phyloP scores from a whole-genome alignment of 306 rosid genomes.

The Malus sieversii region DNA sequence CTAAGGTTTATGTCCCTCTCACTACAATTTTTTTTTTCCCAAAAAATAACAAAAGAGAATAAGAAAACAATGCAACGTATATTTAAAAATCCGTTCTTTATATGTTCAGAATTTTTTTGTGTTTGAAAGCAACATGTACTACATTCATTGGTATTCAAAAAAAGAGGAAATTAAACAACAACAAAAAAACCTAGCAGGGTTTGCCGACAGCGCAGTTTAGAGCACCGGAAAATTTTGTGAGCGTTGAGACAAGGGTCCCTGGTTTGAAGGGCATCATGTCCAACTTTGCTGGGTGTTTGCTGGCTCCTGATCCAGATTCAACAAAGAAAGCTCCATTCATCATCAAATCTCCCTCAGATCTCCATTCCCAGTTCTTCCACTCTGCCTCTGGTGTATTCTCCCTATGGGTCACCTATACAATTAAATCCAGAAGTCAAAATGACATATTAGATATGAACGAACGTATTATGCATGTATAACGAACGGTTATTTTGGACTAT shows the following conservation, averaged over 20 bases:
- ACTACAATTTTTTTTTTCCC: neutral
- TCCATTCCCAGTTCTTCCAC: slow-evolving; percentile 68
- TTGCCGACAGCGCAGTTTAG: slow-evolving; percentile 30
- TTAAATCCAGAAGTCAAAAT: neutral
- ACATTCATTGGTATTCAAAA: neutral
- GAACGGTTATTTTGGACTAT: neutral
- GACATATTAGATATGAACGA: neutral
- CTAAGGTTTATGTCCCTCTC: too few relatives aligned
- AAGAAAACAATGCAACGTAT: neutral
- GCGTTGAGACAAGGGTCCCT: slow-evolving; percentile 34
- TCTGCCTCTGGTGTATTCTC: slow-evolving; percentile 26
- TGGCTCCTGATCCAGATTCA: slow-evolving; percentile 32
- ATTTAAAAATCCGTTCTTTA: neutral
- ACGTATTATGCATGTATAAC: neutral
- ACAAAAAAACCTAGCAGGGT: slow-evolving; percentile 34
- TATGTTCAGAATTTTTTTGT: neutral
- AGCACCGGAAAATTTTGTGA: slow-evolving; percentile 47
- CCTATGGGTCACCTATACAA: slow-evolving; percentile 53
- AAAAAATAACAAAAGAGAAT: neutral
- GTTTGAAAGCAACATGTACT: neutral
- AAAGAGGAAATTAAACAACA: neutral
- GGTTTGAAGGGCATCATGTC: slow-evolving; percentile 53
- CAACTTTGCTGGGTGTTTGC: slow-evolving; percentile 14
- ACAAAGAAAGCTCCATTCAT: slow-evolving; percentile 63
- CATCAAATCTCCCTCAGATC: slow-evolving; percentile 61